Evolutionary conservation across 345 rosid species (phyloP), one percentile per base, ranked within the genome.

Genomic region (Gossypium mustelinum): DNA sequence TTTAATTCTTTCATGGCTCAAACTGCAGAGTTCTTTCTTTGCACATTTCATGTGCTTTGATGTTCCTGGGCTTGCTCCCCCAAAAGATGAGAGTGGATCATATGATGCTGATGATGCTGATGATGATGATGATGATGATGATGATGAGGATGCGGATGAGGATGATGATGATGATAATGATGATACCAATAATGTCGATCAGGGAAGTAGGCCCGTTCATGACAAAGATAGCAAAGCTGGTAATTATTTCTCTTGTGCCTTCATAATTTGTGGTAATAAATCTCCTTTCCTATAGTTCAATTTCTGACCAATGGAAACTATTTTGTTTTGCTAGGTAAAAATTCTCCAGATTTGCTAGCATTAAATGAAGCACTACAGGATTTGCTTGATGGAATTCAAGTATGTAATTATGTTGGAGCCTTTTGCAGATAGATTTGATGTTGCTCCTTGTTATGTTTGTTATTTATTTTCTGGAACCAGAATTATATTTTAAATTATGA

Each of bases 31-130:
- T 84, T 93, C 98, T 58, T 96, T 96, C 81, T 96, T 96, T 82
- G 99, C 99, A 47, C 99, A 93, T 83, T 93, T 96, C 83, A 90
- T 96, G 99, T 96, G 99, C 91, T 96, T 93, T 78, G 97, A 96
- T 84, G 97, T 96, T 74, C 97, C 98, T 75, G 89, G 97, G 34
- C 97, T 96, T 82, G 94, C 85, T 79, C 97, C 98, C 44, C 94
- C 90, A 24, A 94, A 90, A 82, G 90, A 97, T 75, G 65, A 70
- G 61, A 85, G 86, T 67, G 90, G 41, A 34, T 34, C 41, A 34
- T 34, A 86, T 90, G 97, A 88, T 76, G 86, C 74, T 79, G 92
- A 76, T 84, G 81, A 59, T 77, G 88, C 5, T 34, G 7, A 1
- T 34, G 68, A 67, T 64, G 86, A 84, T 63, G 90, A 83, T 89